Evolutionary conservation across 225 moss, liverwort and hornwort genomes (phyloP), one percentile per base, ranked within the genome.

Genomic region (Neckera pumila): DNA sequence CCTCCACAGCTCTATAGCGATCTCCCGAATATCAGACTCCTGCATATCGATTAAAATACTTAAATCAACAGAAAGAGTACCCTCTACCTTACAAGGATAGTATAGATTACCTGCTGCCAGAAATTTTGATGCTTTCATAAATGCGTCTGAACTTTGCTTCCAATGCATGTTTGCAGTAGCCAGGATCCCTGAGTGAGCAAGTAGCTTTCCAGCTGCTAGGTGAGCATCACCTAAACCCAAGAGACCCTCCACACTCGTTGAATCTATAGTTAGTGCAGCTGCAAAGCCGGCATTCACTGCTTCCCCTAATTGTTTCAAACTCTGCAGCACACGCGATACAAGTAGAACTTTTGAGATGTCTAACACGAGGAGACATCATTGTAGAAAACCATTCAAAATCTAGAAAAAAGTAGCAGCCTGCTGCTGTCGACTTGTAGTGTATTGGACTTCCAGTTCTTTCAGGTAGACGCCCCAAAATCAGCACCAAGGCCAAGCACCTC

Each of bases 191-290:
- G 71, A 89, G 28, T 81, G 89, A 61, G 86, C 86, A 65, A 96
- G 87, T 83, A 97, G 73, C 89, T 97, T 97, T 45, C 92, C 95
- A 65, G 95, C 95, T 56, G 96, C 88, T 42, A 96, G 89, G 83
- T 96, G 95, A 61, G 94, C 93, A 71, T 97, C 97, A 53, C 94
- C 97, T 82, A 96, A 91, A 61, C 95, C 97, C 91, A 97, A 86
- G 40, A 95, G 94, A 60, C 92, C 91, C 77, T 91, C 95, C 63
- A 95, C 90, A 73, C 90, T 95, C 43, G 86, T 90, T 26, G 95
- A 95, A 60, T 97, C 95, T 71, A 97, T 89, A 30, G 86, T 96
- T 53, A 97, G 84, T 33, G 91, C 94, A 84, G 91, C 94, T 71
- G 88, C 90, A 95, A 93, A 97, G 28, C 96, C 97, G 33, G 92